phyloP scores from a whole-genome alignment of 495 filamentous ascomycete genomes.

The Podospora comata region DNA sequence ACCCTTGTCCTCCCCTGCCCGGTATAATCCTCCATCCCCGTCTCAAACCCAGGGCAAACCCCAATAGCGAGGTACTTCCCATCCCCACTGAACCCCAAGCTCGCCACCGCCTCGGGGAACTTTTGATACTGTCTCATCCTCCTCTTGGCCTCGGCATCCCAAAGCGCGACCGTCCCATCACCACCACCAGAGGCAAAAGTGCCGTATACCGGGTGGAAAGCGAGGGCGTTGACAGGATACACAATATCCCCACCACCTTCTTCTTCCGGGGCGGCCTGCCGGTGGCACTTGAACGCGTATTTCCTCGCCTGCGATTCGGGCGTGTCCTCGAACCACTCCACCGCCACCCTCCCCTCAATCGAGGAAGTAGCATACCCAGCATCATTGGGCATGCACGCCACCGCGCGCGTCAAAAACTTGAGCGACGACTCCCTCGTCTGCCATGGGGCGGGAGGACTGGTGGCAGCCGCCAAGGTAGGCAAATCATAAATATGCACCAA shows the following conservation, averaged over 20 bases:
- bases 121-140: conserved; percentile 87
- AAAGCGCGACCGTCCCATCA: conserved; percentile 90
- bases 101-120: conserved; percentile 72
- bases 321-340: conserved; percentile 94
- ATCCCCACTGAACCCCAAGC: conserved; percentile 70
- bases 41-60: conserved; percentile 87
- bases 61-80: conserved; percentile 82
- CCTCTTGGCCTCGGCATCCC: conserved; percentile 91
- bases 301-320: conserved; percentile 81
- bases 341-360: conserved; percentile 91
- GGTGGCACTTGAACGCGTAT: conserved; percentile 98
- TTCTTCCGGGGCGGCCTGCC: conserved; percentile 54
- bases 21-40: conserved; percentile 73
- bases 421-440: conserved; percentile 86
- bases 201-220: conserved; percentile 86
- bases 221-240: conserved; percentile 89
- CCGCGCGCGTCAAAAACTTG: conserved; percentile 91
- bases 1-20: conserved; percentile 67
- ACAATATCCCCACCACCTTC: conserved; percentile 75
- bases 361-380: conserved; percentile 82
- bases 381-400: conserved; percentile 96
- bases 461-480: conserved; percentile 54
- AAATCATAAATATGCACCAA: conserved; percentile 91
- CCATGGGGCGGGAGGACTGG: conserved; percentile 66
- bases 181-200: conserved; percentile 93